Evolutionary conservation across 495 filamentous ascomycete species (phyloP), one percentile per base, ranked within the genome.

Genomic region (Aspergillus homomorphus): DNA sequence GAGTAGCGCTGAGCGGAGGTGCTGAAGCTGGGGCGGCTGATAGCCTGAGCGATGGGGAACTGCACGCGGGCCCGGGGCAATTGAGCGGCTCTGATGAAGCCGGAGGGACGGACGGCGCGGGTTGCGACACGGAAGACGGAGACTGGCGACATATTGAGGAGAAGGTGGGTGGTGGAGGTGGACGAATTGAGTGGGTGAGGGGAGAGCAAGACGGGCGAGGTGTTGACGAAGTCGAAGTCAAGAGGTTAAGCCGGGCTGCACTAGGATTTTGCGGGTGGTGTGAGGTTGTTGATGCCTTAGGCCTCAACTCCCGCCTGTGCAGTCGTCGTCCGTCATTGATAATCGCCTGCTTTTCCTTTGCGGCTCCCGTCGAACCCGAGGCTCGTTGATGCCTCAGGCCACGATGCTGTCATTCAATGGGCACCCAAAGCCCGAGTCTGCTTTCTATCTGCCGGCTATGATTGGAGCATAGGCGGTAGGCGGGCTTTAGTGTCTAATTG

Each of bases 71-170:
- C 72, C 75, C 78, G 74, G 82, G 74, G 78, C 74, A 77, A 80
- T 81, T 83, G 74, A 81, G 73, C 64, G 75, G 71, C 71, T 77
- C 73, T 74, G 71, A 72, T 82, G 74, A 84, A 83, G 79, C 77
- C 77, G 75, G 76, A 62, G 78, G 69, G 86, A 78, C 74, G 85
- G 77, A 76, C 70, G 67, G 84, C 83, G 76, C 87, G 87, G 67
- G 83, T 82, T 72, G 86, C 87, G 62, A 83, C 69, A 71, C 89
- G 84, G 76, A 91, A 81, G 68, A 90, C 73, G 60, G 86, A 84
- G 58, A 83, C 75, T 61, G 87, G 84, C 73, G 86, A 84, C 83
- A 87, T 89, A 71, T 68, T 62, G 66, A 66, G 63, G 58, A 59
- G 61, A 43, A 58, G 48, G 53, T 62, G 61, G 57, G 58, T 63